Percentiles rank a stretch among this genome's conserved stretches.
These are phyloP conservation scores for Trichoderma afroharzianum DNA, from an alignment of 2,329 filamentous ascomycete species.

Conservation along the genomic window DNA sequence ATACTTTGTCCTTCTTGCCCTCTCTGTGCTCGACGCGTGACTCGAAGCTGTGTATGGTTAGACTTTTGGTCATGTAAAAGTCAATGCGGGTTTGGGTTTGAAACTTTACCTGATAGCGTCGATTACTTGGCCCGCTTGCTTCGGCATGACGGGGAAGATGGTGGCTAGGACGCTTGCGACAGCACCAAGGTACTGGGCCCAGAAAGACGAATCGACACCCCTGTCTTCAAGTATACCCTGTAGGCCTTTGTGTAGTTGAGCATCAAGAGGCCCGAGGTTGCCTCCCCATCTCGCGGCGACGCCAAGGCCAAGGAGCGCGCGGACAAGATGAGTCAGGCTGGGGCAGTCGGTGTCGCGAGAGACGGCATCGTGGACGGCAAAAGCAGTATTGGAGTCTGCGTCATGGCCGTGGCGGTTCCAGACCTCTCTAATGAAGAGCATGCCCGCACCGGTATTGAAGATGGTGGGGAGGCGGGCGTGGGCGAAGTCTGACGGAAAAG, in stretches of 20 bases:
- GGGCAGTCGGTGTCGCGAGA: conserved; percentile 65
- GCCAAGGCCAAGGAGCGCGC: conserved; percentile 67
- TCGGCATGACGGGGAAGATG: conserved; percentile 42
- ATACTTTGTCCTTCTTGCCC: conserved; percentile 36
- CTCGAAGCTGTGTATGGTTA: conserved; percentile 27
- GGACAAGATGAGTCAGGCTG: conserved; percentile 68
- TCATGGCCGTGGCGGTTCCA: conserved; percentile 51
- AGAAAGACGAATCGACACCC: conserved; percentile 43
- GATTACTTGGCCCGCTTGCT: conserved; percentile 31
- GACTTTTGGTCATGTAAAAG: not conserved
- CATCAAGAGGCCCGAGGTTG: conserved; percentile 49
- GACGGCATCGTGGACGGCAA: conserved; percentile 69
- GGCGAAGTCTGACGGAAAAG: conserved; percentile 40
- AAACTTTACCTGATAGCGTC: conserved; percentile 37
- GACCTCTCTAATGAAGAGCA: conserved; percentile 47
- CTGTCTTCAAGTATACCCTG: conserved; percentile 38
- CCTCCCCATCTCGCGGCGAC: conserved; percentile 73
- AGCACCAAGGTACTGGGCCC: conserved; percentile 52
- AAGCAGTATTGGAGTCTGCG: conserved; percentile 56
- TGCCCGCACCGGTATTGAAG: conserved; percentile 40
- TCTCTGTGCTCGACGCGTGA: conserved; percentile 27
- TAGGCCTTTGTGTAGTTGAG: conserved; percentile 41
- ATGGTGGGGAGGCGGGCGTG: conserved; percentile 40
- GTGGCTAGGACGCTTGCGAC: conserved; percentile 43
- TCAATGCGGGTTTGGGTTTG: not conserved